Evolutionary conservation across 352 stramenopile genomes (phyloP), one percentile per base, ranked within the genome.

Genomic region (Phytophthora capsici): DNA sequence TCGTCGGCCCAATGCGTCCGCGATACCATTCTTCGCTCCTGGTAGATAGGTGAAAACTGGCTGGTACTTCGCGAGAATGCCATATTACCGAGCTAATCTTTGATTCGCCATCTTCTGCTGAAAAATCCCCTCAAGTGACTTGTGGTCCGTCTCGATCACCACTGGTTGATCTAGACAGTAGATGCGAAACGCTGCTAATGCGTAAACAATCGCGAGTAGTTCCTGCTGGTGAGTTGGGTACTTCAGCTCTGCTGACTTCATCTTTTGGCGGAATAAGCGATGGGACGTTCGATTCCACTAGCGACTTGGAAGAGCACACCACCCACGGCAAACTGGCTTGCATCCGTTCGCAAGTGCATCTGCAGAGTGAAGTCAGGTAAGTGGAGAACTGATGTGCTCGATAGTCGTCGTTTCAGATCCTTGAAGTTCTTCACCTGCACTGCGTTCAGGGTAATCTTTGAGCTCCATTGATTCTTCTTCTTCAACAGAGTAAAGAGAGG

Each of bases 181-280:
- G 5, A 38, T 38, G 4, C 32, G 4, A 8, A 16, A 38, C 4
- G 32, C 32, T n/a, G 19, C 38, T 4, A 73, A 41, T 2, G 57
- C 57, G 22, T 69, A 45, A 12, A 69, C 45, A 7, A 63, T 56
- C 0, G 40, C 57, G 1, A 69, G 41, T 37, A 69, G 30, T 25
- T 65, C 58, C 13, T 66, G 54, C 14, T 70, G 45, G 6, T 59
- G 37, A 0, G 48, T 58, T 17, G 62, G 53, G 43, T 65, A 65
- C 20, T 55, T 59, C 6, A 65, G 17, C 40, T 71, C 54, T n/a
- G 62, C 62, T 44, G 54, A 45, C 23, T 57, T 65, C 61, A 64
- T 71, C 34, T 71, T 71, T 17, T 32, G 40, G 23, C 62, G 57
- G 9, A 58, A 7, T 49, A 67, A 1, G 57, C 57, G 8, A 67